Evolutionary conservation across 257 asterid species (phyloP), one percentile per base, ranked within the genome.

Genomic region (Eucommia ulmoides): DNA sequence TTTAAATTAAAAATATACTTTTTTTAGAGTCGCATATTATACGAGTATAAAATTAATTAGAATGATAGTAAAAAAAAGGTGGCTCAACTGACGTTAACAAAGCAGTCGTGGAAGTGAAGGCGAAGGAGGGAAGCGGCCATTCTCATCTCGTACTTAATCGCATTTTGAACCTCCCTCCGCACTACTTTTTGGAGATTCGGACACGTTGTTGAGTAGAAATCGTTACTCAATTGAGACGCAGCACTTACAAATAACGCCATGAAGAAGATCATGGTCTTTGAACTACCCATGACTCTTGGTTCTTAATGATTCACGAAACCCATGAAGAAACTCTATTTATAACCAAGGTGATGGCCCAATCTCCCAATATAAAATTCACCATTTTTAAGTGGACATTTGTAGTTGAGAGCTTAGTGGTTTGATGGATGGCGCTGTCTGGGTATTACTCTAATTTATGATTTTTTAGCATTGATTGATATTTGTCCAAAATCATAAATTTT

Each of bases 141-240:
- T 63, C 94, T 74, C 66, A 66, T 78, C 68, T 87, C 96, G 50
- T 33, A 63, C 82, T 24, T 78, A 49, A 86, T 47, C 9, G 94
- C 94, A 8, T 62, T 80, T 24, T 3, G 59, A 20, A 83, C 81
- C 67, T 75, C 93, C 58, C 8, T 65, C 15, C 94, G 74, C 0
- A 76, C 81, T 15, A 80, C 53, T 51, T 17, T 54, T 1, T 56
- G 48, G 51, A 86, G 52, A 64, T 58, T 62, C 0, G 96, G 89
- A 56, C 96, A 86, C 16, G 64, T 58, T 42, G 49, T 59, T 10
- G 82, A 22, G 64, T 83, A 86, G 48, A 65, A 86, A 66, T 78
- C 68, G 15, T 62, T 33, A 33, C 56, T 65, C 49, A 86, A 62
- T 53, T 82, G 89, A 58, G 81, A 78, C 59, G 80, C 66, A 26